Base-by-base conservation (phyloP, 2,329 filamentous ascomycete genomes). In the Trichothecium roseum region DNA sequence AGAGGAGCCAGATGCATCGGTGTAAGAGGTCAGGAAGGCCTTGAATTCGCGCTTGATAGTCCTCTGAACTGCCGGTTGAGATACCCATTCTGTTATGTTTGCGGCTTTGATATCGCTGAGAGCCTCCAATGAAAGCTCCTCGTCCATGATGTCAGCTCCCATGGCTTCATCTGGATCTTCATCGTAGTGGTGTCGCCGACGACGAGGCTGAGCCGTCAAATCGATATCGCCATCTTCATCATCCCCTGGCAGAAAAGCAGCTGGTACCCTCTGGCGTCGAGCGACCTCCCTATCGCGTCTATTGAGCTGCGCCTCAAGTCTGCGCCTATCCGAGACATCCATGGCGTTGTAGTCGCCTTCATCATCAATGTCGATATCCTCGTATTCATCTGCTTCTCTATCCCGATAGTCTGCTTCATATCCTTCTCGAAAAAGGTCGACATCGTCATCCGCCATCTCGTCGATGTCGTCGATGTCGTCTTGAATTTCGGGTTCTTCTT, bases 21-120 rank as follows among this genome's bases (percentile, higher is more conserved):
- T 94, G 57, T 93, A 96, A 49, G 95, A 89, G 9, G 91, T 96
- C 50, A 98, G 66, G 66, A 98, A 98, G 3, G 84, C 82, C 59
- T 94, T 94, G 74, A 98, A 98, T 60, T 98, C 91, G 50, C 89
- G 78, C 54, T 87, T 88, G 59, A 98, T 91, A 2, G 88, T 93
- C 47, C 85, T 77, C 60, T 94, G 85, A 10, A 98, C 91, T 12
- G 86, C 77, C 3, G 85, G 84, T 48, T 88, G 81, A 12, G 85
- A 80, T 29, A 98, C 83, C 93, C 93, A 98, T 45, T 98, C 91
- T 0, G 87, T 93, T 52, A 98, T 67, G 46, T 84, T 94, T 14
- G 86, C 75, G 14, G 91, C 87, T 57, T 98, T 98, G 44, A 96
- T 81, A 55, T 98, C 91, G 42, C 84, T 78, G 29, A 98, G 69